These are phyloP conservation scores for Colletotrichum sp. DNA, from an alignment of 2,329 filamentous ascomycete species.

Conservation along the genomic window DNA sequence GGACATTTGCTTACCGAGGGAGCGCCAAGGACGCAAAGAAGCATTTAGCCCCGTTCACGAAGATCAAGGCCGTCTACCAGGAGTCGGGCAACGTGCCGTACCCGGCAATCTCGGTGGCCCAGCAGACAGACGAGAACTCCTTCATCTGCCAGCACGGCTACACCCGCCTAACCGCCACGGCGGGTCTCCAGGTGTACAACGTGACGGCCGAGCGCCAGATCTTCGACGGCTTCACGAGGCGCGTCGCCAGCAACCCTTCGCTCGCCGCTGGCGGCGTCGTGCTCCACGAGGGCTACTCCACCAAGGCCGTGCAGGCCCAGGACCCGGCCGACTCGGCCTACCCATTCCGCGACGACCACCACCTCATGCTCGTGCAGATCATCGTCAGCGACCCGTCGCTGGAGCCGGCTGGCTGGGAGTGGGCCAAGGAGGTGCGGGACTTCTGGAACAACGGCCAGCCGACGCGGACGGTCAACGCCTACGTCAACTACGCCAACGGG, in stretches of 20 bases:
- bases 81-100: slow-evolving; percentile 23
- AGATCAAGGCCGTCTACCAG: slow-evolving; percentile 12
- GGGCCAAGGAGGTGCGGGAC: neutral
- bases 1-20: slow-evolving; percentile 27
- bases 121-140: neutral
- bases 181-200: neutral
- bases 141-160: neutral
- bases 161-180: neutral
- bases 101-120: slow-evolving; percentile 10
- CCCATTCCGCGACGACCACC: slow-evolving; percentile 24
- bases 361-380: slow-evolving; percentile 5
- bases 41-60: slow-evolving; percentile 25
- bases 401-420: neutral
- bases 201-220: neutral
- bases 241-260: neutral
- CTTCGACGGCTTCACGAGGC: neutral
- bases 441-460: slow-evolving; percentile 26
- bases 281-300: slow-evolving; percentile 30
- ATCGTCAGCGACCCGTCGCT: neutral
- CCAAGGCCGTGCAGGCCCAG: slow-evolving; percentile 5
- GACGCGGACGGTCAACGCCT: neutral
- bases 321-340: slow-evolving; percentile 21
- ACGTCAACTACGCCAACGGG: slow-evolving; percentile 30
- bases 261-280: neutral
- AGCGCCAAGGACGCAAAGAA: slow-evolving; percentile 23